A percentile compares a stretch with the other conserved stretches of the same genome.
phyloP scores from a whole-genome alignment of 2,329 filamentous ascomycete species.

The Cordyceps farinosa region DNA sequence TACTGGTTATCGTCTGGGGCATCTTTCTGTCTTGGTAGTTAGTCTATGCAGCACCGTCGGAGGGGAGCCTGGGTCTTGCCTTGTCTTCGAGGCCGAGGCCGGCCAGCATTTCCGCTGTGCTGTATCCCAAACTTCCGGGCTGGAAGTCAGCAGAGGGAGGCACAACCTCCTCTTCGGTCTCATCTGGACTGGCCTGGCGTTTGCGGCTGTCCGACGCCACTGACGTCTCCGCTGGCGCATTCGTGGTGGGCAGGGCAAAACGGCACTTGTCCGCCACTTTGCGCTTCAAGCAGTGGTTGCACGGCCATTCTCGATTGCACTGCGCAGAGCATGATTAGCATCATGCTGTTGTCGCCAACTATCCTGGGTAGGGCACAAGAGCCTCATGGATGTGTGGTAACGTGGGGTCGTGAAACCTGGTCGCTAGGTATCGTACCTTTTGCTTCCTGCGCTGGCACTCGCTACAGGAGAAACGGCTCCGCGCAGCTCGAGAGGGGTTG shows the following conservation, averaged over 20 bases:
- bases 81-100: constrained; percentile 12
- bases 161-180: constrained; percentile 15
- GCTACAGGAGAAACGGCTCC: constrained; percentile 36
- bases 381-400: background rate
- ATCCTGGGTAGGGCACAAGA: background rate
- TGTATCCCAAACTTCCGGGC: background rate
- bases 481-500: constrained; percentile 3
- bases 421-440: constrained; percentile 28
- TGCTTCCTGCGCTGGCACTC: constrained; percentile 42
- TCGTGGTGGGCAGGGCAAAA: constrained; percentile 26
- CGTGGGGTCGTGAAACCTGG: background rate
- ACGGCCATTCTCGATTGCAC: constrained; percentile 40
- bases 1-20: constrained; percentile 21
- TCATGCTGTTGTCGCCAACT: background rate
- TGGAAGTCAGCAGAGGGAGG: background rate
- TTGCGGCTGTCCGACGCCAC: constrained; percentile 6
- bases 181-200: constrained; percentile 18
- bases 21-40: constrained; percentile 18
- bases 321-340: constrained; percentile 21
- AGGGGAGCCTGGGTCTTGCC: background rate
- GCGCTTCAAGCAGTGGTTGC: constrained; percentile 38
- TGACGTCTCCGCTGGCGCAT: constrained; percentile 16
- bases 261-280: constrained; percentile 36
- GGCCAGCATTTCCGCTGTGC: constrained; percentile 8
- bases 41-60: background rate